A percentile compares a stretch with the other conserved stretches of the same genome.
These are phyloP conservation scores for Spathaspora hagerdaliae DNA, from an alignment of 805 yeast genomes.

Conservation along the genomic window DNA sequence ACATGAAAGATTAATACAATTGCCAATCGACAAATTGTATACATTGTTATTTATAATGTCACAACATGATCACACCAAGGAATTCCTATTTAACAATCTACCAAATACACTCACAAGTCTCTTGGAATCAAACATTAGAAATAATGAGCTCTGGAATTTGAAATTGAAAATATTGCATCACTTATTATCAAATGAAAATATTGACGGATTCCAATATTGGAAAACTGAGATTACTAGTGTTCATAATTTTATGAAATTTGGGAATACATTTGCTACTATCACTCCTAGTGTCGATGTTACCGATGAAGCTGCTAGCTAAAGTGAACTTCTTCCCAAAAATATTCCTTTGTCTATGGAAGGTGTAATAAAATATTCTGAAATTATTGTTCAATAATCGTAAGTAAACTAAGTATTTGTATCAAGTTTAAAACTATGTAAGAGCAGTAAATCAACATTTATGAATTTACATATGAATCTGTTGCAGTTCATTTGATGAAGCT, in stretches of 20 bases:
- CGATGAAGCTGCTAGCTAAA: slow-evolving; percentile 12
- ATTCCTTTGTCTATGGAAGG: no score
- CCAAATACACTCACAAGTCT: slow-evolving; percentile 21
- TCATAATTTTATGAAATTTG: slow-evolving; percentile 21
- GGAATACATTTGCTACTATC: slow-evolving; percentile 14
- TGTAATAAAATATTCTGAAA: no score
- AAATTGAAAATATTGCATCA: slow-evolving; percentile 21
- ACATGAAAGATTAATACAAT: slow-evolving; percentile 7
- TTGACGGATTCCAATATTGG: slow-evolving; percentile 17
- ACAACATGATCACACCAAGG: slow-evolving; percentile 12
- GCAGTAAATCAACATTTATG: no score
- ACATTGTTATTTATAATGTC: slow-evolving; percentile 18
- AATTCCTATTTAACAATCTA: slow-evolving; percentile 17
- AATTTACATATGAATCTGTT: no score
- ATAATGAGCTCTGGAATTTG: slow-evolving; percentile 21
- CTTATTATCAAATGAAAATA: slow-evolving; percentile 14
- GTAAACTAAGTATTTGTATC: no score
- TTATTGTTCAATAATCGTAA: no score
- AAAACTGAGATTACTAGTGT: slow-evolving; percentile 13
- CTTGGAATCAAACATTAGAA: slow-evolving; percentile 14
- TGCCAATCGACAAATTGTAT: slow-evolving; percentile 20
- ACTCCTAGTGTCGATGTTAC: slow-evolving; percentile 20
- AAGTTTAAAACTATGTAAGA: no score
- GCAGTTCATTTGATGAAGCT: no score
- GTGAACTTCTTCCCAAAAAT: no score